Base-by-base conservation (phyloP, 1,284 basidiomycete species). In the Rhodofomes roseus region DNA sequence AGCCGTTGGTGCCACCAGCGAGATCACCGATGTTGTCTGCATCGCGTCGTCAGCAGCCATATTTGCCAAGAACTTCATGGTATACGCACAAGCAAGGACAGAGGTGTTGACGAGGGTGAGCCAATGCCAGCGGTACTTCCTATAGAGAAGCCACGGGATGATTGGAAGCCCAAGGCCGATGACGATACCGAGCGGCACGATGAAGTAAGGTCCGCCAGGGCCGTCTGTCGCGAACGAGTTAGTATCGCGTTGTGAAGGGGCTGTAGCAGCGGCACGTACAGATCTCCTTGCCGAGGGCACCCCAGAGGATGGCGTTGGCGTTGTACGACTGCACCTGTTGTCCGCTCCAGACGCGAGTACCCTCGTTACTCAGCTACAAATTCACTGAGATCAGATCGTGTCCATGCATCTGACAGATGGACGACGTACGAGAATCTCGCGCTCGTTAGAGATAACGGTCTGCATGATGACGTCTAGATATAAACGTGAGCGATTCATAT, bases 251-350 rank as follows among this genome's bases (percentile, higher is more conserved):
- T 11, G 12, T 5, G 27, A 4, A 29, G 71, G 23, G 64, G 18
- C 2, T 29, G 31, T 68, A 1, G 64, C 65, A 1, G 64, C 65
- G 1, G 62, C 73, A 74, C 63, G 74, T 69, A 55, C 71, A 68
- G 52, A 70, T 70, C 46, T 60, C 59, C 48, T 56, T 60, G 22
- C 78, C 79, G 12, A 85, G 75, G 0, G 82, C 83, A 61, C 84
- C 83, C 83, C 83, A 85, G 1, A 81, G 74, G 36, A 85, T 76
- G 2, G 83, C 62, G 77, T 74, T 83, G 76, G 72, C 73, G 77
- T 74, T 84, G 78, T 73, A 74, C 48, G 68, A 68, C 63, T 73
- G 73, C 18, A 70, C 65, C 52, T 73, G 68, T 58, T 83, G 82
- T 36, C 82, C 82, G 31, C 79, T 80, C 81, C 81, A 81, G 61